Conservation (phyloP, 345 rosid species). For the Anastatica hierochuntica region DNA sequence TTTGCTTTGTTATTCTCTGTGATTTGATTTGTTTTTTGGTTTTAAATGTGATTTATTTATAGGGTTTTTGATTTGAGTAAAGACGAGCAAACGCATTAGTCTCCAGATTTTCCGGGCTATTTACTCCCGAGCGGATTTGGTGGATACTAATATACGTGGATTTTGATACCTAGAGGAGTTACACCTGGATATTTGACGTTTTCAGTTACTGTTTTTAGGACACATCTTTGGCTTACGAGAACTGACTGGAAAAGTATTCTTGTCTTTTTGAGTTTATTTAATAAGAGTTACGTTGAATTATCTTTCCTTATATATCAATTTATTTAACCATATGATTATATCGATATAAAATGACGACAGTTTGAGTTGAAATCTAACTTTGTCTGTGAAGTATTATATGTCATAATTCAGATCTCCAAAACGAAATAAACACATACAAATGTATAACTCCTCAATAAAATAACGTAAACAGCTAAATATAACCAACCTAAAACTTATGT, state of each 20-base stretch:
- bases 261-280: slow-evolving; percentile 10
- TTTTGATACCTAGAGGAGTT: not conserved
- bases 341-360: too few species aligned
- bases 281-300: slow-evolving; percentile 16
- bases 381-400: too few species aligned
- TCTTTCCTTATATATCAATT: too few species aligned
- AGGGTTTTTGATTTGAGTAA: slow-evolving; percentile 5
- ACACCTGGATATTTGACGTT: slow-evolving; percentile 20
- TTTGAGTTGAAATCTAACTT: too few species aligned
- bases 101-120: slow-evolving; percentile 11
- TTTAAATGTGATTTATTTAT: slow-evolving; percentile 8
- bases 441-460: too few species aligned
- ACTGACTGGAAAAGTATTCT: not conserved
- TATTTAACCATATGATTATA: too few species aligned
- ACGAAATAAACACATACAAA: too few species aligned
- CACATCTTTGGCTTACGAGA: slow-evolving; percentile 20
- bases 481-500: too few species aligned
- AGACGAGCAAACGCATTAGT: slow-evolving; percentile 1
- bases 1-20: not conserved
- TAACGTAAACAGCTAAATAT: too few species aligned
- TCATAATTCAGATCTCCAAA: too few species aligned
- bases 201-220: slow-evolving; percentile 20
- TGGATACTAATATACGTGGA: slow-evolving; percentile 4
- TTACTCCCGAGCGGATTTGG: slow-evolving; percentile 4
- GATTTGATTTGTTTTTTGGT: slow-evolving; percentile 5